phyloP scores from a whole-genome alignment of 1,139 yeast species.

The Kazachstania sp. region DNA sequence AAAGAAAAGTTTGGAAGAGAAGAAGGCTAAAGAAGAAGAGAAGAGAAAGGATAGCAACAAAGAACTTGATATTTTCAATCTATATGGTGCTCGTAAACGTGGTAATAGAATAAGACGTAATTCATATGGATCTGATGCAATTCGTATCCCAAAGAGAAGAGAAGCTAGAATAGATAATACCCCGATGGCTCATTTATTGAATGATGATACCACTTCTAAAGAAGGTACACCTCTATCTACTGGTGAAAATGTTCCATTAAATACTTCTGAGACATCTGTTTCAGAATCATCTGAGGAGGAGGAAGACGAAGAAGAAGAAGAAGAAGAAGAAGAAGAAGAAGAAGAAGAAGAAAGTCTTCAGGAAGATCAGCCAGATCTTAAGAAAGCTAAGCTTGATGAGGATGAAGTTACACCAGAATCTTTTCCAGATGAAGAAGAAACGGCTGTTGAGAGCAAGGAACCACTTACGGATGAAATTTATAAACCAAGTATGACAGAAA shows the following conservation, averaged over 20 bases:
- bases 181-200: constrained; percentile 70
- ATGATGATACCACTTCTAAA: constrained; percentile 36
- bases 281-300: constrained; percentile 32
- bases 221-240: constrained; percentile 16
- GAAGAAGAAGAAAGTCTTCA: constrained; percentile 19
- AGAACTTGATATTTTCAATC: constrained; percentile 27
- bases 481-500: constrained; percentile 19
- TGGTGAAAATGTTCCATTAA: constrained; percentile 9
- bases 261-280: constrained; percentile 13
- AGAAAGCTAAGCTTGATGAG: constrained; percentile 18
- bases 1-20: constrained; percentile 17
- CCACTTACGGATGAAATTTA: constrained; percentile 7
- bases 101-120: constrained; percentile 15
- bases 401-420: constrained; percentile 31
- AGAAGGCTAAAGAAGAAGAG: constrained; percentile 8
- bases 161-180: constrained; percentile 13
- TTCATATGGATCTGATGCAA: background rate
- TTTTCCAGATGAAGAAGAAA: constrained; percentile 7
- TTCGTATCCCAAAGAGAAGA: constrained; percentile 5
- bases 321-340: constrained; percentile 24
- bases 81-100: constrained; percentile 23
- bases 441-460: constrained; percentile 12
- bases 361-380: constrained; percentile 11
- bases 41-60: constrained; percentile 1
- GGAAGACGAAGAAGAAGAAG: too few species aligned